Evolutionary conservation across 192 early-diverging fungal species (phyloP).

Genomic region (Mortierella antarctica): DNA sequence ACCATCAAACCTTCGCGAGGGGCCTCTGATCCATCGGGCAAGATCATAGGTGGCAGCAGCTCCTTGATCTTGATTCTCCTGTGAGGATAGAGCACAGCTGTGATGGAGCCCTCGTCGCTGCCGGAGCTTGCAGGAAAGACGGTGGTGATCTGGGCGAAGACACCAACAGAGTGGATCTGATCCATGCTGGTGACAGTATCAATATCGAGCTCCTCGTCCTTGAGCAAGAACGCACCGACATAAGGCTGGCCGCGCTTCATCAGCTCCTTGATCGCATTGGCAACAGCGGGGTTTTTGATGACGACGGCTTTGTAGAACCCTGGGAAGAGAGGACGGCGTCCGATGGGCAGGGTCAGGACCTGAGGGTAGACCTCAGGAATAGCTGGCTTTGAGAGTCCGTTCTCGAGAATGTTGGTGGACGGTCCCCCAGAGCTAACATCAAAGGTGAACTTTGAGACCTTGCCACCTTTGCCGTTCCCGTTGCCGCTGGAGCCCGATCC

Average conservation of each 20-base stretch:
- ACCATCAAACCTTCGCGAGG: slow-evolving; percentile 39
- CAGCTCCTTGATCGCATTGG: slow-evolving; percentile 90
- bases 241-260: slow-evolving; percentile 96
- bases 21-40: slow-evolving; percentile 44
- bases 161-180: slow-evolving; percentile 91
- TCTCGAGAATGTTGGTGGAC: slow-evolving; percentile 68
- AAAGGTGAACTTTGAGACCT: slow-evolving; percentile 41
- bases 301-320: slow-evolving; percentile 99
- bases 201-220: slow-evolving; percentile 88
- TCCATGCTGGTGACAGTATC: slow-evolving; percentile 81
- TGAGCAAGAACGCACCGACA: slow-evolving; percentile 93
- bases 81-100: slow-evolving; percentile 96
- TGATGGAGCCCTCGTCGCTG: slow-evolving; percentile 82
- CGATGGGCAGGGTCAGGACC: slow-evolving; percentile 93
- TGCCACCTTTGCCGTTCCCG: slow-evolving; percentile 22
- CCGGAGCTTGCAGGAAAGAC: slow-evolving; percentile 83
- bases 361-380: slow-evolving; percentile 95
- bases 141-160: slow-evolving; percentile 97
- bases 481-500: slow-evolving; percentile 18
- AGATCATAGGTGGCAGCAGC: slow-evolving; percentile 62
- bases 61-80: slow-evolving; percentile 86
- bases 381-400: slow-evolving; percentile 75
- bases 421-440: slow-evolving; percentile 52
- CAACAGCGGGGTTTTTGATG: slow-evolving; percentile 94
- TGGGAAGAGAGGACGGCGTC: slow-evolving; percentile 93